Evolutionary conservation across 2,329 filamentous ascomycete species (phyloP), one percentile per base, ranked within the genome.

Genomic region (Blastomyces emzantsi): DNA sequence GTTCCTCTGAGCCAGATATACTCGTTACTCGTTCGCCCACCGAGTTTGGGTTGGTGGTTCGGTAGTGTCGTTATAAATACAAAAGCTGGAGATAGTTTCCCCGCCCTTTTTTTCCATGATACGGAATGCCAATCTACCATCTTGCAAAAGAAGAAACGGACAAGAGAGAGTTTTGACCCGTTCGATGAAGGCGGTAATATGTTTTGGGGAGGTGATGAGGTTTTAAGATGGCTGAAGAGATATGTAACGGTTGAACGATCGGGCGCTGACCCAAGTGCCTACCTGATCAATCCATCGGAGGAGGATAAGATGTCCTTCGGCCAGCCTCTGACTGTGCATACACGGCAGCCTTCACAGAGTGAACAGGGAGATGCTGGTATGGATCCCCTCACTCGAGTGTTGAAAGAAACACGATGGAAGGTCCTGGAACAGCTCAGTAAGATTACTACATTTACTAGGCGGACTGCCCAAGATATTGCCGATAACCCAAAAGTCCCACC

Each of bases 121-220:
- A 92, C 87, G 66, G 94, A 99, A 78, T 99, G 94, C 72, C 90
- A 96, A 76, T 95, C 90, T 62, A 99, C 94, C 0, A 96, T 97
- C 28, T 77, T 95, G 63, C 93, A 97, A 76, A 91, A 95, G 78
- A 96, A 94, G 82, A 90, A 88, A 77, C 81, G 90, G 62, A 86
- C 91, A 0, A 85, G 84, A 66, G 91, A 97, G 69, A 90, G 81
- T 54, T 97, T 99, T 70, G 92, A 97, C 70, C 92, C 92, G 0
- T 97, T 97, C 74, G 87, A 88, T 19, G 90, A 91, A 66, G 83
- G 83, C 67, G 93, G 93, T 0, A 69, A 66, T 61, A 88, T 96
- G 81, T 97, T 97, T 73, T 99, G 95, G 94, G 95, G 94, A 63
- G 94, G 94, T 5, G 94, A 99, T 73, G 93, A 99, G 77, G 89